A percentile compares a stretch with the other conserved stretches of the same genome.
Evolutionary conservation across 148 eudicot species (phyloP).

Genomic region (Talinum fruticosum): DNA sequence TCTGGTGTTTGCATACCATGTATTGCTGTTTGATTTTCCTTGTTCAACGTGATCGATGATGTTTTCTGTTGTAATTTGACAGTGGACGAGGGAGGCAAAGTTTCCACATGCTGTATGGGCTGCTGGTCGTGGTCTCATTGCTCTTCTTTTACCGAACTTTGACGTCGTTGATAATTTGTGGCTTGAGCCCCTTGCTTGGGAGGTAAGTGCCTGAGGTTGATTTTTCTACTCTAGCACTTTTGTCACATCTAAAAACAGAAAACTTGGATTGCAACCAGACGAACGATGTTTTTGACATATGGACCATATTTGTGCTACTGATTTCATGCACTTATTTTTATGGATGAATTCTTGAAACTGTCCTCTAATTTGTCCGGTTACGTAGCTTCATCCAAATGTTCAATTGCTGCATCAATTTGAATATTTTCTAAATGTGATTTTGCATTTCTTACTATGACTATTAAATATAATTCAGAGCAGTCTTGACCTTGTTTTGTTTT

Average conservation of each 20-base stretch:
- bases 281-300: background rate
- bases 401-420: too few species aligned
- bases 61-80: constrained; percentile 18
- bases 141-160: constrained; percentile 85
- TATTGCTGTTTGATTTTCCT: constrained; percentile 2
- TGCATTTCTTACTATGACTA: too few species aligned
- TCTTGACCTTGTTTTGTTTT: too few species aligned
- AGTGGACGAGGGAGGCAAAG: constrained; percentile 91
- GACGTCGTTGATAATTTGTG: constrained; percentile 82
- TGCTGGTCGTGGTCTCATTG: constrained; percentile 87
- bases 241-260: background rate
- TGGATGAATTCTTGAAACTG: too few species aligned
- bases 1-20: background rate
- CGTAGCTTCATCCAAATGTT: too few species aligned
- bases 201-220: constrained; percentile 44
- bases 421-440: too few species aligned
- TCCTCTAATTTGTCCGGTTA: too few species aligned
- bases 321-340: too few species aligned
- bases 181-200: constrained; percentile 94
- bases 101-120: constrained; percentile 97
- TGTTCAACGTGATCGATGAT: background rate
- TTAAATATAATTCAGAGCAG: too few species aligned
- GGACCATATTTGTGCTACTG: too few species aligned
- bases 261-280: background rate
- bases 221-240: background rate